These are phyloP conservation scores for Lentinula aciculospora DNA, from an alignment of 768 basidiomycete genomes.

Conservation along the genomic window DNA sequence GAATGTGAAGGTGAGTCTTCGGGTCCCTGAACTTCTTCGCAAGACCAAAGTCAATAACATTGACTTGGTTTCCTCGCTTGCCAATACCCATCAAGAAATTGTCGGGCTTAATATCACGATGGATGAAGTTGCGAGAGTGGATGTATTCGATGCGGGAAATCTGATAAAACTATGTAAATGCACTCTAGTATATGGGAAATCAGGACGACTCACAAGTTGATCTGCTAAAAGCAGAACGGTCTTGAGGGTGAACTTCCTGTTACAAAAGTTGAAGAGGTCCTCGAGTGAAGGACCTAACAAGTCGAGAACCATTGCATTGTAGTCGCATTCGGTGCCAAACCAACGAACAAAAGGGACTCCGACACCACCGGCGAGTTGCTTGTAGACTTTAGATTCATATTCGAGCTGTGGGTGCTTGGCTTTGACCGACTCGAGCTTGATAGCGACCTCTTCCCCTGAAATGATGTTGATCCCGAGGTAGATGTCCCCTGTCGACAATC, in stretches of 20 bases:
- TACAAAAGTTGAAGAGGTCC: constrained; percentile 92
- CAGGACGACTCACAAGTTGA: constrained; percentile 68
- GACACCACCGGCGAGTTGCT: constrained; percentile 98
- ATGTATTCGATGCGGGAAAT: constrained; percentile 99
- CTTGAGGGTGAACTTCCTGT: constrained; percentile 96
- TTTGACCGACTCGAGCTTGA: constrained; percentile 99
- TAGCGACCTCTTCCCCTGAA: constrained; percentile 98
- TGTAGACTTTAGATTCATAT: constrained; percentile 93
- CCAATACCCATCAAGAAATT: constrained; percentile 99
- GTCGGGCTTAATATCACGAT: constrained; percentile 98
- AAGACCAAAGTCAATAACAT: constrained; percentile 96
- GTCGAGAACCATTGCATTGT: constrained; percentile 99
- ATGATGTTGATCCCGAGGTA: constrained; percentile 99
- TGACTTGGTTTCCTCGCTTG: constrained; percentile 99
- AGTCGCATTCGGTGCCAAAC: constrained; percentile 95
- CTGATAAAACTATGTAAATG: constrained; percentile 37
- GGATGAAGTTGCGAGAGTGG: constrained; percentile 98
- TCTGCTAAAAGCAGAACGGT: constrained; percentile 95
- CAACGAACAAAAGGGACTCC: constrained; percentile 98
- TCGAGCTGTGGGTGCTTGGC: constrained; percentile 99
- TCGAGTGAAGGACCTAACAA: constrained; percentile 90
- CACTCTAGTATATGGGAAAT: constrained; percentile 7
- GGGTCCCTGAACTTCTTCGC: constrained; percentile 99
- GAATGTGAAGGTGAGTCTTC: constrained; percentile 99
- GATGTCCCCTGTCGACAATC: constrained; percentile 71